Conservation (phyloP, 179 eudicot genomes). For the Carnegiea gigantea region DNA sequence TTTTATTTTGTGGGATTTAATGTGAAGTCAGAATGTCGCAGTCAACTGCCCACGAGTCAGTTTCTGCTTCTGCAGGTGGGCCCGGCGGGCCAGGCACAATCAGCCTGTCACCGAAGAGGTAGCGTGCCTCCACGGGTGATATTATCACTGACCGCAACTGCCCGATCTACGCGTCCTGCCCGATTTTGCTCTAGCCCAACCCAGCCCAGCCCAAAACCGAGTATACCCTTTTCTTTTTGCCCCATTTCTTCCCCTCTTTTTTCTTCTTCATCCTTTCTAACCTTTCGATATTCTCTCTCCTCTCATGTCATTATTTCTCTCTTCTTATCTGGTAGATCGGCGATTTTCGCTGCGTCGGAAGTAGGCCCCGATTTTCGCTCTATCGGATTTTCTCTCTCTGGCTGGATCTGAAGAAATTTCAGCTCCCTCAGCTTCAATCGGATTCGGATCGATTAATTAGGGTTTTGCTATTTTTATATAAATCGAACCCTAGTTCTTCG, state of each 20-base stretch:
- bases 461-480: constrained; percentile 19
- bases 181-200: constrained; percentile 25
- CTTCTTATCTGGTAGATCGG: constrained; percentile 10
- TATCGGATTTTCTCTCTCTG: neutral
- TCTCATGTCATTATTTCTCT: constrained; percentile 3
- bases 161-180: constrained; percentile 50
- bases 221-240: constrained; percentile 35
- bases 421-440: neutral
- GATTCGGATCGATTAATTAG: constrained; percentile 26
- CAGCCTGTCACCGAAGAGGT: constrained; percentile 22
- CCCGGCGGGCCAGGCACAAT: neutral
- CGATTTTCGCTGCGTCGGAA: constrained; percentile 6
- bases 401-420: constrained; percentile 17
- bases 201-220: neutral
- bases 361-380: constrained; percentile 9
- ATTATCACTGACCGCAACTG: constrained; percentile 31
- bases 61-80: neutral
- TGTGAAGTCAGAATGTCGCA: constrained; percentile 16
- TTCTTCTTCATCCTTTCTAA: neutral
- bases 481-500: constrained; percentile 18
- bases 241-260: constrained; percentile 7
- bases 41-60: constrained; percentile 34
- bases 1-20: neutral
- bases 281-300: constrained; percentile 4
- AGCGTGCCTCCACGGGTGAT: constrained; percentile 23